Evolutionary conservation across 1,284 basidiomycete species (phyloP).

Genomic region (Puccinia novopanici): DNA sequence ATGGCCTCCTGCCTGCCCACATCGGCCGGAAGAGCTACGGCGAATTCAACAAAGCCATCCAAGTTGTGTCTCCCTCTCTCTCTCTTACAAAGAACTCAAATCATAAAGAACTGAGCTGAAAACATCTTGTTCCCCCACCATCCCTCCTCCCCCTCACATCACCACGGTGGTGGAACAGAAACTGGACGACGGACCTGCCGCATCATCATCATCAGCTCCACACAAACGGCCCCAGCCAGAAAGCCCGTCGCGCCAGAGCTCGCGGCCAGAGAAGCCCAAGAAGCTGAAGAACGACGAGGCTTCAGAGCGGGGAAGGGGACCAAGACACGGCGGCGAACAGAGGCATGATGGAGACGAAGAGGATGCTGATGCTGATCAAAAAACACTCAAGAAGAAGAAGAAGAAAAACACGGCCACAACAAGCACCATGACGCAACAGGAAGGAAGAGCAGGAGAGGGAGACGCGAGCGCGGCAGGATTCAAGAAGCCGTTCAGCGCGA

Average conservation of each 20-base stretch:
- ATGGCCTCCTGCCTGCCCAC: background rate
- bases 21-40: slow-evolving; percentile 30
- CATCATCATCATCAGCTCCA: background rate
- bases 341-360: background rate
- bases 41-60: slow-evolving; percentile 22
- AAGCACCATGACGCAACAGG: background rate
- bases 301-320: background rate
- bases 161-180: background rate
- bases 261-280: background rate
- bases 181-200: background rate
- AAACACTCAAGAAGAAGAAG: background rate
- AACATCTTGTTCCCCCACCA: background rate
- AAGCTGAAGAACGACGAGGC: background rate
- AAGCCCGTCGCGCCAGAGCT: too few relatives aligned
- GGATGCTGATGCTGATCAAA: background rate
- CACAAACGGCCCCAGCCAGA: background rate
- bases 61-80: slow-evolving; percentile 19
- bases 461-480: background rate
- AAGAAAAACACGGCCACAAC: background rate
- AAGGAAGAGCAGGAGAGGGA: background rate
- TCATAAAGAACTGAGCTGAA: background rate
- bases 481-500: slow-evolving; percentile 5
- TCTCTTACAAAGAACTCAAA: background rate
- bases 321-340: background rate
- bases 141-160: background rate